Evolutionary conservation across 2,329 filamentous ascomycete genomes (phyloP).

Genomic region (Arachnomyces sp.): DNA sequence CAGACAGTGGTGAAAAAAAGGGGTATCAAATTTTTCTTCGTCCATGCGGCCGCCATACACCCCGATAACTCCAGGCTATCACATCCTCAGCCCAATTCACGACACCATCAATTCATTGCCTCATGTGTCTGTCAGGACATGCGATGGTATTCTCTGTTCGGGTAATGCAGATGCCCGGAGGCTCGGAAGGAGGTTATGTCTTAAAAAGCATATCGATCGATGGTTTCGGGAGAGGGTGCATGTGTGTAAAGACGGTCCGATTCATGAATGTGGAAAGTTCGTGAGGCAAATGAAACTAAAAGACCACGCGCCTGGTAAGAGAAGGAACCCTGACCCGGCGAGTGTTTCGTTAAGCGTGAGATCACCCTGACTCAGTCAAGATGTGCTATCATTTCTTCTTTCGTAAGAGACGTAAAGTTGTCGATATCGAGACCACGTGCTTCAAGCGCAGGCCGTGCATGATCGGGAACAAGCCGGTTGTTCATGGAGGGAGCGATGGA

Average conservation of each 20-base stretch:
- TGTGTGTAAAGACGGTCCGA: slow-evolving; percentile 22
- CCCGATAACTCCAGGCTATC: slow-evolving; percentile 32
- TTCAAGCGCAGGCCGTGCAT: slow-evolving; percentile 67
- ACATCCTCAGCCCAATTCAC: slow-evolving; percentile 22
- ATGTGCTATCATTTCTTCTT: slow-evolving; percentile 95
- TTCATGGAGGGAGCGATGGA: slow-evolving; percentile 92
- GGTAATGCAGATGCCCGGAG: slow-evolving; percentile 20
- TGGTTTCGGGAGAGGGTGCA: slow-evolving; percentile 10
- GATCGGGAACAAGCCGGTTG: slow-evolving; percentile 74
- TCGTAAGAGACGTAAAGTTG: slow-evolving; percentile 82
- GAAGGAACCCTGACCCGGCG: slow-evolving; percentile 30
- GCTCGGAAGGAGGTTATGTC: slow-evolving; percentile 19
- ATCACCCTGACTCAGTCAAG: slow-evolving; percentile 64
- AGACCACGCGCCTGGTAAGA: slow-evolving; percentile 20
- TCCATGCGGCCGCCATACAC: slow-evolving; percentile 32
- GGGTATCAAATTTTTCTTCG: slow-evolving; percentile 40
- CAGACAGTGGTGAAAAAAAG: slow-evolving; percentile 30
- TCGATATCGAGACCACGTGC: slow-evolving; percentile 83
- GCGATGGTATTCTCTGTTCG: slow-evolving; percentile 15
- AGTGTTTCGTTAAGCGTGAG: slow-evolving; percentile 29
- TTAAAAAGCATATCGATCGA: slow-evolving; percentile 19
- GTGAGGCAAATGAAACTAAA: slow-evolving; percentile 13
- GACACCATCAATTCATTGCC: slow-evolving; percentile 23
- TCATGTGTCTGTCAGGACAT: slow-evolving; percentile 19
- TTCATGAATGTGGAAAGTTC: slow-evolving; percentile 27